A percentile compares a stretch with the other conserved stretches of the same genome.
These are phyloP conservation scores for Powellomyces hirtus DNA, from an alignment of 192 early-diverging fungal genomes.

Conservation along the genomic window DNA sequence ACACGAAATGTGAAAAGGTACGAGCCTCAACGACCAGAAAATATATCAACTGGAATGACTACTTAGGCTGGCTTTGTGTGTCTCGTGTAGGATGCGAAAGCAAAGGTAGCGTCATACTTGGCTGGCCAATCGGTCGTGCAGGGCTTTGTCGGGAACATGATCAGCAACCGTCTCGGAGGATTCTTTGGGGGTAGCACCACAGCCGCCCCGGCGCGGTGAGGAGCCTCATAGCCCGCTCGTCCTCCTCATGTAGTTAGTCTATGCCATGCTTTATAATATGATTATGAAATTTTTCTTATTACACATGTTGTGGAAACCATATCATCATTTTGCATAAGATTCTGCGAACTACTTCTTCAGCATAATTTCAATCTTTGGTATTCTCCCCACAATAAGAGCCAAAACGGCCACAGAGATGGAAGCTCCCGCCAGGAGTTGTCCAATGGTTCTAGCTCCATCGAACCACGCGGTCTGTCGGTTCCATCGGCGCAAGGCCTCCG, in stretches of 20 bases:
- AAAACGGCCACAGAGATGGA: neutral
- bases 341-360: neutral
- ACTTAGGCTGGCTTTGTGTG: neutral
- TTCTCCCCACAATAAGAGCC: neutral
- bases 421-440: neutral
- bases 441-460: neutral
- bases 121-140: slow-evolving; percentile 29
- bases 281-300: too few relatives aligned
- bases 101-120: slow-evolving; percentile 34
- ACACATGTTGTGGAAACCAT: too few relatives aligned
- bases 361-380: neutral
- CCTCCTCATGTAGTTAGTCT: too few relatives aligned
- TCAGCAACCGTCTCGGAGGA: slow-evolving; percentile 36
- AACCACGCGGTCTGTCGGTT: slow-evolving; percentile 37
- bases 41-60: neutral
- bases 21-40: neutral
- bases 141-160: slow-evolving; percentile 33
- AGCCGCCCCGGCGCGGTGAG: too few relatives aligned
- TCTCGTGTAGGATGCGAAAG: slow-evolving; percentile 41
- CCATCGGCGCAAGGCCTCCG: slow-evolving; percentile 47
- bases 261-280: too few relatives aligned
- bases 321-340: too few relatives aligned
- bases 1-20: slow-evolving; percentile 92
- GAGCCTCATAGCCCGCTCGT: too few relatives aligned
- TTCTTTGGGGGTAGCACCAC: slow-evolving; percentile 33